A percentile compares a stretch with the other conserved stretches of the same genome.
phyloP scores from a whole-genome alignment of 768 basidiomycete species.

The Lactarius deliciosus region DNA sequence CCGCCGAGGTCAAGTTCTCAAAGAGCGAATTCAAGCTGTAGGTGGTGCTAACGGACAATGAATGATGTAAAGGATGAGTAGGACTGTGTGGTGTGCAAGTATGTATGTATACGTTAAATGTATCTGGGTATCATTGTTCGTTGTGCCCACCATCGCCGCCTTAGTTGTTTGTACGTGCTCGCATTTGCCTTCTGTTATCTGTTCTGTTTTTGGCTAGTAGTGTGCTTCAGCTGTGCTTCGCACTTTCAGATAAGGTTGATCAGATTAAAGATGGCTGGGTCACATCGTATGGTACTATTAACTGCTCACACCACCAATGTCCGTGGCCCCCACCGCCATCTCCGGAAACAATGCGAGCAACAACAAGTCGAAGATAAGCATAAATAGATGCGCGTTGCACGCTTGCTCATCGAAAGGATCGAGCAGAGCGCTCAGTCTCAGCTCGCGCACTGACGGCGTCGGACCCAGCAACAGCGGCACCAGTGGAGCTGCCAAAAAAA shows the following conservation, averaged over 20 bases:
- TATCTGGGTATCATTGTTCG: background rate
- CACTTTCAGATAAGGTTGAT: background rate
- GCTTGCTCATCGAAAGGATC: conserved; percentile 58
- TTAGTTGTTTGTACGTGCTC: conserved; percentile 24
- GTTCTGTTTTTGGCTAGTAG: conserved; percentile 1
- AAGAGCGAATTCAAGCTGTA: conserved; percentile 59
- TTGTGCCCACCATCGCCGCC: background rate
- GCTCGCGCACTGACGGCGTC: conserved; percentile 38
- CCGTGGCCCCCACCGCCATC: conserved; percentile 43
- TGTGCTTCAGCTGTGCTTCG: background rate
- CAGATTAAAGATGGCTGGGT: background rate
- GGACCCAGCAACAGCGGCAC: conserved; percentile 57
- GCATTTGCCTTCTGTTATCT: conserved; percentile 10
- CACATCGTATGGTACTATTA: background rate
- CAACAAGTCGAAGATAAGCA: conserved; percentile 72
- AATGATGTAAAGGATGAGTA: background rate
- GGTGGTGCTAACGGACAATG: conserved; percentile 17
- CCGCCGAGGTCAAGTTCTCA: conserved; percentile 57
- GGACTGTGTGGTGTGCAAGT: background rate
- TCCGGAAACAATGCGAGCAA: conserved; percentile 79
- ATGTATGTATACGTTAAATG: conserved; percentile 12
- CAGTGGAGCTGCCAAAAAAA: conserved; percentile 38
- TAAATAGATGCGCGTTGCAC: conserved; percentile 78
- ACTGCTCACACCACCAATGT: conserved; percentile 1
- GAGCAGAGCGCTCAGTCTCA: conserved; percentile 52